Conservation (phyloP, 768 basidiomycete species). For the Leccinum boreale region DNA sequence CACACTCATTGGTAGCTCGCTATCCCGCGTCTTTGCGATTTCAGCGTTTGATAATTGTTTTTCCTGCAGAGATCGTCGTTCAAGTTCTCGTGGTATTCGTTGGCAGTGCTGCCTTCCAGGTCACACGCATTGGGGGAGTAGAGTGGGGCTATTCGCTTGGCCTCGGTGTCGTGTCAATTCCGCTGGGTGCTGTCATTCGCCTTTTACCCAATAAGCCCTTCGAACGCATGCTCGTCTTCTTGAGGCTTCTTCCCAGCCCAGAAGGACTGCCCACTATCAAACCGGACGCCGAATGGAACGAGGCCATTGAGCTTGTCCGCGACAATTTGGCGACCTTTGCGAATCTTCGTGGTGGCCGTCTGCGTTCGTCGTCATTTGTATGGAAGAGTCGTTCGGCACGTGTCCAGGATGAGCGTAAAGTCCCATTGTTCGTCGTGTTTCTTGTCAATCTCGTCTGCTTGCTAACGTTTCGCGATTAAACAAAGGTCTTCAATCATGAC, state of each 20-base stretch:
- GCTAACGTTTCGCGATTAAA: slow-evolving; percentile 43
- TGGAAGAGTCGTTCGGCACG: slow-evolving; percentile 71
- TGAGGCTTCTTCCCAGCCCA: slow-evolving; percentile 61
- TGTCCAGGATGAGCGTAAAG: slow-evolving; percentile 45
- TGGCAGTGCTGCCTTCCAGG: slow-evolving; percentile 89
- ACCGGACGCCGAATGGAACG: slow-evolving; percentile 67
- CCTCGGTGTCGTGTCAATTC: slow-evolving; percentile 83
- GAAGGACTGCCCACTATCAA: slow-evolving; percentile 59
- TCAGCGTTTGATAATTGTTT: slow-evolving; percentile 1
- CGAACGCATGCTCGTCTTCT: slow-evolving; percentile 53
- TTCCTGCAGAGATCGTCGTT: slow-evolving; percentile 67
- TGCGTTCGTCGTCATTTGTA: slow-evolving; percentile 83
- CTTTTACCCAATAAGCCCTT: slow-evolving; percentile 78
- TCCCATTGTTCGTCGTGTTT: slow-evolving; percentile 44
- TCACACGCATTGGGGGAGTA: slow-evolving; percentile 68
- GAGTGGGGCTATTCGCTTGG: slow-evolving; percentile 95
- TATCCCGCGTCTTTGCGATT: neutral
- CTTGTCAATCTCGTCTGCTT: neutral
- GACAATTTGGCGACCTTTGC: slow-evolving; percentile 85
- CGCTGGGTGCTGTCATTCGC: slow-evolving; percentile 80
- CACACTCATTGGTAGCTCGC: slow-evolving; percentile 72
- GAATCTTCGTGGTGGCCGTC: slow-evolving; percentile 83
- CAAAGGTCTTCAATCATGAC: slow-evolving; percentile 64
- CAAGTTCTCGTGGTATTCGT: slow-evolving; percentile 90
- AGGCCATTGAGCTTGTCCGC: slow-evolving; percentile 76